Evolutionary conservation across 257 asterid species (phyloP).

Genomic region (Solanum microdontum): DNA sequence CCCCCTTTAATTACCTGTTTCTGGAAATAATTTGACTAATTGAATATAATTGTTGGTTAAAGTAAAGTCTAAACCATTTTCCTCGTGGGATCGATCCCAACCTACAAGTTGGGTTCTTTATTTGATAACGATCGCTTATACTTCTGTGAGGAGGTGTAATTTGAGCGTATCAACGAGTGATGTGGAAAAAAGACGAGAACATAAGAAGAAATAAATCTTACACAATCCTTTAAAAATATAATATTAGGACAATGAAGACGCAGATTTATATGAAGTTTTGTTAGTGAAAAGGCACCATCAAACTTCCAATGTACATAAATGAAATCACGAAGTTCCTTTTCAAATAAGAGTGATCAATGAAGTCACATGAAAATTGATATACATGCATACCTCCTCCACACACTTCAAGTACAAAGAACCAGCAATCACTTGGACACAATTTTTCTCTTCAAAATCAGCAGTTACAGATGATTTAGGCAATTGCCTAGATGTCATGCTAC

Average conservation of each 20-base stretch:
- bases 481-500: slow-evolving; percentile 33
- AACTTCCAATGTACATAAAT: background rate
- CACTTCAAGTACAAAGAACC: slow-evolving; percentile 86
- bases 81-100: too few relatives aligned
- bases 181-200: background rate
- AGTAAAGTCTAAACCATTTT: too few relatives aligned
- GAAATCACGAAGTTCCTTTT: background rate
- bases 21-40: too few relatives aligned
- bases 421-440: slow-evolving; percentile 49
- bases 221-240: background rate
- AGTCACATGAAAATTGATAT: background rate
- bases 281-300: background rate
- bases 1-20: too few relatives aligned
- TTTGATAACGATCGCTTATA: too few relatives aligned
- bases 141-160: too few relatives aligned
- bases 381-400: slow-evolving; percentile 69
- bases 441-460: slow-evolving; percentile 34
- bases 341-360: background rate
- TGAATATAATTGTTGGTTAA: too few relatives aligned
- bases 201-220: background rate
- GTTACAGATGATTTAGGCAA: slow-evolving; percentile 28
- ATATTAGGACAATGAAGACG: background rate
- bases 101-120: too few relatives aligned
- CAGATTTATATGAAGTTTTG: background rate
- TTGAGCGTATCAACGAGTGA: too few relatives aligned